Conservation (phyloP, 768 basidiomycete genomes). For the Amanita thiersii region DNA sequence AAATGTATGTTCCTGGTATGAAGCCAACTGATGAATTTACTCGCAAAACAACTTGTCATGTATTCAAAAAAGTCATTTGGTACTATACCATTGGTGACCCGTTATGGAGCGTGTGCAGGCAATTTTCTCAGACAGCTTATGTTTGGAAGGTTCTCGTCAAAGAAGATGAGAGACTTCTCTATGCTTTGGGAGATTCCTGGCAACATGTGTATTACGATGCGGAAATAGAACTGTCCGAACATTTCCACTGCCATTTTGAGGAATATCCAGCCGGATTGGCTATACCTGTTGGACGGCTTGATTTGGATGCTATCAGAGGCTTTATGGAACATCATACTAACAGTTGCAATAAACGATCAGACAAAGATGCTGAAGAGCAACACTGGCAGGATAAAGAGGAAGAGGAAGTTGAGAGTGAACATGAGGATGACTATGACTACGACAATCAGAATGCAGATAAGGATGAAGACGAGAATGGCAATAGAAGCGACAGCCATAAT, state of each 20-base stretch:
- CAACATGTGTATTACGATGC: not conserved
- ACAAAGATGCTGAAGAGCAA: too few species aligned
- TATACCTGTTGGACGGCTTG: not conserved
- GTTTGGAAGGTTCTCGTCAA: constrained; percentile 1
- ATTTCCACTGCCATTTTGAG: not conserved
- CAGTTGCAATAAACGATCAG: too few species aligned
- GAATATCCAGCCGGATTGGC: not conserved
- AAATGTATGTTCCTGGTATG: too few species aligned
- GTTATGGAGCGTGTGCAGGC: not conserved
- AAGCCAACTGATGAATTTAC: too few species aligned
- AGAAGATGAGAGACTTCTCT: not conserved
- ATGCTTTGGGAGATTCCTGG: constrained; percentile 4
- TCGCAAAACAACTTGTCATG: too few species aligned
- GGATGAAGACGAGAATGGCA: not conserved
- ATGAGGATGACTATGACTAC: too few species aligned
- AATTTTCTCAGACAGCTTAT: not conserved
- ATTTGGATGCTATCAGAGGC: not conserved
- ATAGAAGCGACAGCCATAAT: not conserved
- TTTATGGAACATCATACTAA: not conserved
- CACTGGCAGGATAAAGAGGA: too few species aligned
- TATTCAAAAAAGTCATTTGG: too few species aligned
- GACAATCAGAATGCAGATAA: not conserved
- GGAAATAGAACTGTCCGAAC: not conserved
- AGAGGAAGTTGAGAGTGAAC: too few species aligned
- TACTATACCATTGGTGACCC: constrained; percentile 1